These are phyloP conservation scores for Phanerochaete carnosa DNA, from an alignment of 768 basidiomycete genomes.

Conservation along the genomic window DNA sequence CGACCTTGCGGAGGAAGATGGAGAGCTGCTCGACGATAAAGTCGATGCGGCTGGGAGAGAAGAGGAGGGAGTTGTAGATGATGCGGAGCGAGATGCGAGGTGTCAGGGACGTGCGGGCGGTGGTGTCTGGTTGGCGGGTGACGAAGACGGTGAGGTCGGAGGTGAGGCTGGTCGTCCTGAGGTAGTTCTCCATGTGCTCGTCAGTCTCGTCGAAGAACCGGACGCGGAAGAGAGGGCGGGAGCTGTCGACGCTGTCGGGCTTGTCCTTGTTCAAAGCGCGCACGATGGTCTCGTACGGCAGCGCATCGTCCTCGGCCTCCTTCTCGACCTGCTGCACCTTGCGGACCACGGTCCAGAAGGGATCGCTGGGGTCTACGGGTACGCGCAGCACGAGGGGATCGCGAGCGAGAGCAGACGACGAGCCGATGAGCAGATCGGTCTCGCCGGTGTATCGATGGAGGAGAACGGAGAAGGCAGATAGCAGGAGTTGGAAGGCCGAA, in stretches of 20 bases:
- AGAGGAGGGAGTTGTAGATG: constrained; percentile 93
- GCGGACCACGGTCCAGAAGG: constrained; percentile 85
- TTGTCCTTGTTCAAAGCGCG: constrained; percentile 64
- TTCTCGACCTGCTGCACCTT: constrained; percentile 81
- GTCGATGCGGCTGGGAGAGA: constrained; percentile 73
- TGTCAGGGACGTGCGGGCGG: constrained; percentile 65
- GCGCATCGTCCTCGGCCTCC: constrained; percentile 76
- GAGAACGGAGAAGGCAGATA: constrained; percentile 89
- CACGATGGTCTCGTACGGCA: constrained; percentile 79
- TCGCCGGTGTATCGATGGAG: constrained; percentile 96
- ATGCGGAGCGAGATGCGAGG: constrained; percentile 78
- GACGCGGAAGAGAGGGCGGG: constrained; percentile 79
- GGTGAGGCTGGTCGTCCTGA: constrained; percentile 75
- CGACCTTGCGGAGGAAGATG: constrained; percentile 67
- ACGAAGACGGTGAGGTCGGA: constrained; percentile 95
- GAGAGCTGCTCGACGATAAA: constrained; percentile 85
- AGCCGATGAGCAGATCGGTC: constrained; percentile 88
- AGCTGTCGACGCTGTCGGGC: constrained; percentile 51
- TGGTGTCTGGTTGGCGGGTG: constrained; percentile 63
- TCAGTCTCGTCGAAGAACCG: constrained; percentile 97
- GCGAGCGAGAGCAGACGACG: constrained; percentile 70
- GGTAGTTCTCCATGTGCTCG: constrained; percentile 65
- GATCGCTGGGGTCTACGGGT: constrained; percentile 78
- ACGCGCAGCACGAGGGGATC: constrained; percentile 85
- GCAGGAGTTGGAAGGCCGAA: constrained; percentile 86